Evolutionary conservation across 176 grass and related monocot species (phyloP).

Genomic region (Alloteropsis semialata): DNA sequence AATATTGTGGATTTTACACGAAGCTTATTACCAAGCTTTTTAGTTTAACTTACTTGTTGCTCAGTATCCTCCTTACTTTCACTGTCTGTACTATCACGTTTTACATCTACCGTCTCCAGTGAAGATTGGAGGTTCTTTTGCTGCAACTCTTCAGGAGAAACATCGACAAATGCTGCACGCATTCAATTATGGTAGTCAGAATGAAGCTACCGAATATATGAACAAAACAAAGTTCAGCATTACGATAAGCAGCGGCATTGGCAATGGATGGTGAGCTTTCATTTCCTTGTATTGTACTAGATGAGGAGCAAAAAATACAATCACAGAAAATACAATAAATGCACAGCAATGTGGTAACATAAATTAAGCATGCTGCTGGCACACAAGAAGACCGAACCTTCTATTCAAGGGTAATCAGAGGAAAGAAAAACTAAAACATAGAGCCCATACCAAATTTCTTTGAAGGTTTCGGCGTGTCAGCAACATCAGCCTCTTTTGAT

Average conservation of each 20-base stretch:
- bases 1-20: not conserved
- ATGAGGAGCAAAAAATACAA: constrained; percentile 18
- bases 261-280: not conserved
- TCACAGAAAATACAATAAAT: not conserved
- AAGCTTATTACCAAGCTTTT: constrained; percentile 15
- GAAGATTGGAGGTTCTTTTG: constrained; percentile 64
- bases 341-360: not conserved
- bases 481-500: constrained; percentile 46
- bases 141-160: constrained; percentile 80
- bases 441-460: constrained; percentile 77
- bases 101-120: constrained; percentile 50
- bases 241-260: not conserved
- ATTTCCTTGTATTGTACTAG: constrained; percentile 23
- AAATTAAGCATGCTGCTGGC: constrained; percentile 3
- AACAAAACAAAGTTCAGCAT: constrained; percentile 1
- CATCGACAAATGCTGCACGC: constrained; percentile 91
- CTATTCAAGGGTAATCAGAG: not conserved
- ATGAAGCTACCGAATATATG: constrained; percentile 29
- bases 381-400: not conserved
- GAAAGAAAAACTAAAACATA: not conserved
- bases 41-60: constrained; percentile 48
- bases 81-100: constrained; percentile 36
- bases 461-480: constrained; percentile 43
- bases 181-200: not conserved
- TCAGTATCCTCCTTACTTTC: constrained; percentile 43